phyloP scores from a whole-genome alignment of 768 basidiomycete species.

The Tephrocybe sp. region DNA sequence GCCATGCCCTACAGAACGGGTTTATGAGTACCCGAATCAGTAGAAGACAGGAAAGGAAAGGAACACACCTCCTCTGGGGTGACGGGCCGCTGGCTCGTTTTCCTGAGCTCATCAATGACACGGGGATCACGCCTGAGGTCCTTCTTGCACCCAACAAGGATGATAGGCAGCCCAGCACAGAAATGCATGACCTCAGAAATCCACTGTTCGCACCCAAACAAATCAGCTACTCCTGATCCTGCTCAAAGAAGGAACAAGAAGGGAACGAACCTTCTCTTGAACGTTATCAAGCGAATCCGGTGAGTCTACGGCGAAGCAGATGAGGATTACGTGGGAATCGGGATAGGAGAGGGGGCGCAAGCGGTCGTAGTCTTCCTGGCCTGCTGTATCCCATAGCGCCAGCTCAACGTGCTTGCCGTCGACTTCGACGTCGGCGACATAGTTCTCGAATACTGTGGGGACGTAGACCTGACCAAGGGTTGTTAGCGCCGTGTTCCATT shows the following conservation, averaged over 20 bases:
- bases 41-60: background rate
- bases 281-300: slow-evolving; percentile 99
- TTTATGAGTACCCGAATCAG: background rate
- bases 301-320: slow-evolving; percentile 98
- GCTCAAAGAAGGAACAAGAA: background rate
- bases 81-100: slow-evolving; percentile 93
- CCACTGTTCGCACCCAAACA: slow-evolving; percentile 61
- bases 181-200: slow-evolving; percentile 99
- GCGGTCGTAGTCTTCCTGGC: slow-evolving; percentile 99
- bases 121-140: slow-evolving; percentile 92
- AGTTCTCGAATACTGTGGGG: slow-evolving; percentile 99
- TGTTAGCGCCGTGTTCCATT: no score
- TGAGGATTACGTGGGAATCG: slow-evolving; percentile 99
- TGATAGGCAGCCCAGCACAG: slow-evolving; percentile 90
- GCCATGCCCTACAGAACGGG: slow-evolving; percentile 73
- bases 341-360: slow-evolving; percentile 97
- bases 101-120: slow-evolving; percentile 91
- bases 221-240: background rate
- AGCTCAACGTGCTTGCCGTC: slow-evolving; percentile 98
- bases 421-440: slow-evolving; percentile 98
- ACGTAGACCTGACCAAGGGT: slow-evolving; percentile 99
- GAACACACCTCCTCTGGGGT: slow-evolving; percentile 82
- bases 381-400: slow-evolving; percentile 99
- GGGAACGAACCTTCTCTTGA: slow-evolving; percentile 88
- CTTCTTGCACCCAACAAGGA: slow-evolving; percentile 99